A percentile compares a stretch with the other conserved stretches of the same genome.
phyloP scores from a whole-genome alignment of 1,284 basidiomycete species.

The Heterobasidion irregulare region DNA sequence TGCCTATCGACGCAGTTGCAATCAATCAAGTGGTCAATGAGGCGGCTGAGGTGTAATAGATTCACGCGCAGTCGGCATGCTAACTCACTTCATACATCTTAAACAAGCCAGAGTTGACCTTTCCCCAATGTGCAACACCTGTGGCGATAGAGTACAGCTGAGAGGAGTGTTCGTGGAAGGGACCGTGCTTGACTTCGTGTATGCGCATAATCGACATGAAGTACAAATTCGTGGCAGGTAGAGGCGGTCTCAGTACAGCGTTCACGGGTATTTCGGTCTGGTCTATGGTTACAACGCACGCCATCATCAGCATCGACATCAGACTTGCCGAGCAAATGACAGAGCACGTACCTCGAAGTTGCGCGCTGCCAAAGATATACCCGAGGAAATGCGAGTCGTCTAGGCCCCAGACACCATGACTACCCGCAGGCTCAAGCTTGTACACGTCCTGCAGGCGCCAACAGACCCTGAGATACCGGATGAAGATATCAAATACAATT shows the following conservation, averaged over 20 bases:
- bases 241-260: slow-evolving; percentile 42
- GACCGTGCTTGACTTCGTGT: slow-evolving; percentile 74
- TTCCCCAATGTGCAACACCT: slow-evolving; percentile 81
- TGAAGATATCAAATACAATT: slow-evolving; percentile 58
- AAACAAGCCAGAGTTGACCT: slow-evolving; percentile 83
- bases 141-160: slow-evolving; percentile 82
- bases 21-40: neutral
- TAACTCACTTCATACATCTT: slow-evolving; percentile 87
- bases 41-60: neutral
- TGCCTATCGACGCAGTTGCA: slow-evolving; percentile 34
- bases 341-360: slow-evolving; percentile 60
- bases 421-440: slow-evolving; percentile 90
- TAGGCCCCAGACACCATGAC: slow-evolving; percentile 97
- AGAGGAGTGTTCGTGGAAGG: slow-evolving; percentile 91
- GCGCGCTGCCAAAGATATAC: slow-evolving; percentile 89
- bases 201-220: slow-evolving; percentile 78
- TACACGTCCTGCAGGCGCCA: slow-evolving; percentile 89
- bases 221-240: slow-evolving; percentile 66
- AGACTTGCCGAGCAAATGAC: neutral
- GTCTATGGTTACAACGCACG: slow-evolving; percentile 28
- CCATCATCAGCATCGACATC: neutral
- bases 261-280: slow-evolving; percentile 51
- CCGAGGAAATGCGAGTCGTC: slow-evolving; percentile 92
- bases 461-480: slow-evolving; percentile 75
- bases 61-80: neutral